Conservation (phyloP, 441 rosid species). For the Cnidoscolus chayamansa region DNA sequence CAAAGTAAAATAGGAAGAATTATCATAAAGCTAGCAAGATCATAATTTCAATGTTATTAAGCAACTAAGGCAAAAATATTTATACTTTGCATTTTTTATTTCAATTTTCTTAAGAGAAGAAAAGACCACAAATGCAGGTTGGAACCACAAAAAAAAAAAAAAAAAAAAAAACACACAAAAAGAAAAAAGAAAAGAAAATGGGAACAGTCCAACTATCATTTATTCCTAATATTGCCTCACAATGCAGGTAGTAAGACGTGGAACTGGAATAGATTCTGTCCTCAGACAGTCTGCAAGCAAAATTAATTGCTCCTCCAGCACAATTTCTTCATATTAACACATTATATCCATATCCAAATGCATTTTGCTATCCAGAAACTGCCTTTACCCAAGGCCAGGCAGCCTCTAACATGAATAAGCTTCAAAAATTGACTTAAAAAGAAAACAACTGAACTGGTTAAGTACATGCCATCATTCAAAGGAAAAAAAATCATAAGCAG, state of each 20-base stretch:
- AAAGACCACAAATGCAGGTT: no score
- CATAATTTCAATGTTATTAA: slow-evolving; percentile 1
- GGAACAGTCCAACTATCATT: no score
- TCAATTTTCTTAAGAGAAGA: no score
- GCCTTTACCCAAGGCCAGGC: not conserved
- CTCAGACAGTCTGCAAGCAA: no score
- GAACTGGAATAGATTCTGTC: no score
- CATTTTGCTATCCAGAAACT: not conserved
- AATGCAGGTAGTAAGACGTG: no score
- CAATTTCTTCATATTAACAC: not conserved
- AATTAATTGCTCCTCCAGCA: no score
- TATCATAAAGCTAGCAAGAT: not conserved
- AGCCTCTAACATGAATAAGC: not conserved
- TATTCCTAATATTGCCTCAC: no score
- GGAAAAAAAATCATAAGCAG: not conserved
- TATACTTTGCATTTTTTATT: no score
- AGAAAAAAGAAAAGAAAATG: no score
- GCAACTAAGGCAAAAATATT: not conserved
- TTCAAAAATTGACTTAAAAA: not conserved
- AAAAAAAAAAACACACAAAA: no score
- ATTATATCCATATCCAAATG: not conserved
- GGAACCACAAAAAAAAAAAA: no score
- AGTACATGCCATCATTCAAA: not conserved
- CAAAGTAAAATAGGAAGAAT: not conserved
- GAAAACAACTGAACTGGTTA: not conserved